Conservation (phyloP, 805 yeast genomes). For the Metschnikowia gelsemii region DNA sequence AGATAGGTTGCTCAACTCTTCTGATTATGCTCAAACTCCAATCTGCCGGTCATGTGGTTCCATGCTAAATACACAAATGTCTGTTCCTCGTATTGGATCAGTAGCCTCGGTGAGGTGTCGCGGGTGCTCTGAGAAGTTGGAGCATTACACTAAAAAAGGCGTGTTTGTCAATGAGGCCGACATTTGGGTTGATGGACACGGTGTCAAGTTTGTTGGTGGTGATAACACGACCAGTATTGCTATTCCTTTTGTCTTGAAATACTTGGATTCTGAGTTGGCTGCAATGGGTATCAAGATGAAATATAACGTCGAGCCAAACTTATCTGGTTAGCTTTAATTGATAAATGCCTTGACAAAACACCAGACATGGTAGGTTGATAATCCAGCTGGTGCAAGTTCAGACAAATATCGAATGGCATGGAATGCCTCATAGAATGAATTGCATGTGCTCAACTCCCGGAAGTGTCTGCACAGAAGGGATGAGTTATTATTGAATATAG, state of each 20-base stretch:
- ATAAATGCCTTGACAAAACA: not conserved
- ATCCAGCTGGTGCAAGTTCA: not conserved
- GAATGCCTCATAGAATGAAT: constrained; percentile 7
- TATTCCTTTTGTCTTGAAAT: constrained; percentile 93
- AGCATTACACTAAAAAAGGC: constrained; percentile 48
- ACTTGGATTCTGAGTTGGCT: constrained; percentile 89
- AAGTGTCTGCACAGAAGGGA: not conserved
- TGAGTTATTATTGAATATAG: not conserved
- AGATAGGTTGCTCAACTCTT: constrained; percentile 91
- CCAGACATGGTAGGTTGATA: not conserved
- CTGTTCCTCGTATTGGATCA: constrained; percentile 89
- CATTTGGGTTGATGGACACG: constrained; percentile 97
- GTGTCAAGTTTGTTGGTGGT: constrained; percentile 89
- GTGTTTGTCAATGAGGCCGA: constrained; percentile 62
- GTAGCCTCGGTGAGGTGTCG: constrained; percentile 81
- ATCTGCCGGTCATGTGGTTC: constrained; percentile 94
- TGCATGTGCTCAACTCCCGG: constrained; percentile 10
- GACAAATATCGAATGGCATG: constrained; percentile 1
- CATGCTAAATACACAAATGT: constrained; percentile 79
- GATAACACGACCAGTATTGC: constrained; percentile 92
- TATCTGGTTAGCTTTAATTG: not conserved
- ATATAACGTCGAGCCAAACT: constrained; percentile 72
- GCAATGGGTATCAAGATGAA: constrained; percentile 97
- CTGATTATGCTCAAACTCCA: constrained; percentile 90
- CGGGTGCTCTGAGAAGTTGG: constrained; percentile 78